Percentiles rank a stretch among this genome's conserved stretches.
phyloP scores from a whole-genome alignment of 2,329 filamentous ascomycete species.

The Claviceps citrina region DNA sequence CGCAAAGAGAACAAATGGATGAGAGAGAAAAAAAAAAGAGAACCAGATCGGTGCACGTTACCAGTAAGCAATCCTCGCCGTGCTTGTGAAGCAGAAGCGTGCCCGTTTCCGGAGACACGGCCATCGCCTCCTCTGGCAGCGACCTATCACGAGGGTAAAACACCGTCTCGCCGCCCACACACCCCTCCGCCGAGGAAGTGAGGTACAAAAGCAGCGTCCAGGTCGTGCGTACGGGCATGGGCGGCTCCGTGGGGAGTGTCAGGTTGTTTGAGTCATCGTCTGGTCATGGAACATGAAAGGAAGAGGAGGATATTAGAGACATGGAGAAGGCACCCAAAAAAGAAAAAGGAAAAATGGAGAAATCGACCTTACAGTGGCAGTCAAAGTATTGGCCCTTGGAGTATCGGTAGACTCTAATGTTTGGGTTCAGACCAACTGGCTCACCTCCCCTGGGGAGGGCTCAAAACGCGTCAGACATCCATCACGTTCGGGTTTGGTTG shows the following conservation, averaged over 20 bases:
- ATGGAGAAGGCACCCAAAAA: too few relatives aligned
- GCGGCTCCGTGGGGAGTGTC: constrained; percentile 28
- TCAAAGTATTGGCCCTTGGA: constrained; percentile 78
- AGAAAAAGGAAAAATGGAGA: too few relatives aligned
- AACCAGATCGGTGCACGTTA: constrained; percentile 14
- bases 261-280: constrained; percentile 79
- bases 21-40: background rate
- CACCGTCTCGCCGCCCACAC: constrained; percentile 74
- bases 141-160: constrained; percentile 63
- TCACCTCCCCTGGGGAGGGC: constrained; percentile 62
- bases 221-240: constrained; percentile 42
- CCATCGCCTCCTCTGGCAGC: constrained; percentile 46
- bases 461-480: background rate
- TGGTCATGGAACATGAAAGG: constrained; percentile 19
- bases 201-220: constrained; percentile 88
- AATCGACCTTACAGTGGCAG: constrained; percentile 47
- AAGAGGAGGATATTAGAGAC: background rate
- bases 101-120: constrained; percentile 64
- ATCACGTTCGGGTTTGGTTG: background rate
- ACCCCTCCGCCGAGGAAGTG: constrained; percentile 58
- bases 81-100: constrained; percentile 79
- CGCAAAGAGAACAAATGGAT: background rate
- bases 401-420: constrained; percentile 83
- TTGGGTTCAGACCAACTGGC: constrained; percentile 70
- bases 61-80: constrained; percentile 72